A percentile compares a stretch with the other conserved stretches of the same genome.
These are phyloP conservation scores for Botrytis deweyae DNA, from an alignment of 2,329 filamentous ascomycete genomes.

Conservation along the genomic window DNA sequence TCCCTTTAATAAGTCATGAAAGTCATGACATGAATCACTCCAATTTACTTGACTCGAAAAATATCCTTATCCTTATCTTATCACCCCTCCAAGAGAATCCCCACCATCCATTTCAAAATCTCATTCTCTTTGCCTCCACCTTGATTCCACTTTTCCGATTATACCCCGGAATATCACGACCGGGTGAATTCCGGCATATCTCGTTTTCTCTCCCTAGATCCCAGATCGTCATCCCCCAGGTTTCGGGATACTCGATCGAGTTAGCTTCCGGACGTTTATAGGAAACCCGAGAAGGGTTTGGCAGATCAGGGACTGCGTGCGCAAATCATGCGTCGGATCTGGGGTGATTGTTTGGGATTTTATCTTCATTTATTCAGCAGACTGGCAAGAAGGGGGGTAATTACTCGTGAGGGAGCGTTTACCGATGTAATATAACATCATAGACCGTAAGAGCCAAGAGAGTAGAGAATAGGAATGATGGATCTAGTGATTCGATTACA, in stretches of 20 bases:
- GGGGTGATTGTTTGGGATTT: not conserved
- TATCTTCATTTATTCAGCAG: not conserved
- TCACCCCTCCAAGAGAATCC: not conserved
- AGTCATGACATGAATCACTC: not conserved
- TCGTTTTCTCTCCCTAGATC: no score
- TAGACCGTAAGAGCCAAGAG: not conserved
- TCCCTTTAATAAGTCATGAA: not conserved
- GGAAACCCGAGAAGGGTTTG: not conserved
- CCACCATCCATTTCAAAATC: not conserved
- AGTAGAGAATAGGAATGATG: not conserved
- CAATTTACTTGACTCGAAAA: not conserved
- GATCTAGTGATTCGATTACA: not conserved
- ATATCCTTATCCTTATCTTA: not conserved
- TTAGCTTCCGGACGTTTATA: not conserved
- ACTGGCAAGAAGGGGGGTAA: not conserved
- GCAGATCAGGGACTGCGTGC: not conserved
- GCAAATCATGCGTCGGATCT: not conserved
- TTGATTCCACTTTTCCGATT: not conserved
- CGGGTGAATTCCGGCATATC: not conserved
- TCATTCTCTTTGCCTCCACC: not conserved
- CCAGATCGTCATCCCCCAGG: not conserved
- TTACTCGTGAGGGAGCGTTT: not conserved
- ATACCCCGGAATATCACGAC: not conserved
- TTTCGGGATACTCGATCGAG: not conserved
- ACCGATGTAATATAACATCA: not conserved